Conservation (phyloP, 1,284 basidiomycete species). For the Volvariella volvacea region DNA sequence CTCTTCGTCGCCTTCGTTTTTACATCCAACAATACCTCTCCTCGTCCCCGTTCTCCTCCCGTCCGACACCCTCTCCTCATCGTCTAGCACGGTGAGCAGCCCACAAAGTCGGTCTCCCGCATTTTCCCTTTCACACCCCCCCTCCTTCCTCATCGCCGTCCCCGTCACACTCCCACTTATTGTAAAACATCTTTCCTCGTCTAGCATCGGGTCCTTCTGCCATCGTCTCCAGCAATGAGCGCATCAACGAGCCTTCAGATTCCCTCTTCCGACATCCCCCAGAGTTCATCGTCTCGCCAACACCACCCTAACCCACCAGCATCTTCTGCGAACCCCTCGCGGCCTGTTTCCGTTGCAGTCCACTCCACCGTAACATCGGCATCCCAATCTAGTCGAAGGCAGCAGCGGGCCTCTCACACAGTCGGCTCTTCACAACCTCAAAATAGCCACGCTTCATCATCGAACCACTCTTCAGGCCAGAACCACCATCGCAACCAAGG, state of each 20-base stretch:
- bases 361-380: constrained; percentile 18
- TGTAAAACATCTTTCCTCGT: background rate
- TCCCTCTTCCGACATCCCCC: constrained; percentile 14
- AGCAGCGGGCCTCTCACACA: constrained; percentile 34
- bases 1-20: background rate
- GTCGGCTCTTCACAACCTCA: constrained; percentile 25
- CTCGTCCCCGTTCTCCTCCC: background rate
- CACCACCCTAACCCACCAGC: constrained; percentile 4
- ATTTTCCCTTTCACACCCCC: background rate
- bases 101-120: background rate
- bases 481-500: constrained; percentile 13
- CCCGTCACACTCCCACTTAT: too few relatives aligned
- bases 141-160: background rate
- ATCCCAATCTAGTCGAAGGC: constrained; percentile 23
- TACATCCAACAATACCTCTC: background rate
- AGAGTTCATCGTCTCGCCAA: constrained; percentile 14
- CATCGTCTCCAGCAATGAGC: constrained; percentile 1
- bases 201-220: background rate
- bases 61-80: background rate
- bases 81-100: background rate
- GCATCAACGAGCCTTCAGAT: constrained; percentile 20
- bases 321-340: constrained; percentile 6
- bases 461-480: constrained; percentile 12
- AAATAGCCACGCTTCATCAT: constrained; percentile 7
- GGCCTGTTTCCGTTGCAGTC: constrained; percentile 26